Evolutionary conservation across 148 eudicot species (phyloP), one percentile per base, ranked within the genome.

Genomic region (Vaccinium myrtillus): DNA sequence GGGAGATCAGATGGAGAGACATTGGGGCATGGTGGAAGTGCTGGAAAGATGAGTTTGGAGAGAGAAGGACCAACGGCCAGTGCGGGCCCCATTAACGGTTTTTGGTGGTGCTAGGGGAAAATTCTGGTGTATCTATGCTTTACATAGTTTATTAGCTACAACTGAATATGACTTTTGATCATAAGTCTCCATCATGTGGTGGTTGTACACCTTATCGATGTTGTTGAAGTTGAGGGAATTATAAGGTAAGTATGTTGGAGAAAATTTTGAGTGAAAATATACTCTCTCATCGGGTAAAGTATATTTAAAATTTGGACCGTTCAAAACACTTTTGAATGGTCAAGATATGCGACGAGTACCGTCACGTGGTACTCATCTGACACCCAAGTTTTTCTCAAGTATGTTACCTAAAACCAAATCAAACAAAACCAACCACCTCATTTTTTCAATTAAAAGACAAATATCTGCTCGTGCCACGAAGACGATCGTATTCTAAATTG

Each of bases 1-100:
- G 25, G 9, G 48, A 46, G 83, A 80, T 80, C 50, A 63, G 75
- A 59, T 3, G 49, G 55, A 80, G 49, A 50, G 80, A 77, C 27
- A 1, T 56, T 36, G 14, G 51, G 8, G 48, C 32, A n/a, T 50
- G 80, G 32, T 12, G 58, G 16, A 10, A 63, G 32, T 4, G 70
- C 39, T 54, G 59, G n/a, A 25, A 19, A 80, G 73, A 58, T 61
- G 50, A 19, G 53, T 39, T n/a, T 53, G 19, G 63, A 14, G 63
- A 27, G 63, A 16, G 61, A 61, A 81, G 75, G 61, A 65, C 19
- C 75, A 81, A 81, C 83, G 56, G 54, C 75, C 19, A 63, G 30
- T 46, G 75, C 71, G 56, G 55, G 75, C 32, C 83, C 83, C 83
- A 65, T 15, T 81, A 65, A 81, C 75, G 75, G 75, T 81, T 46